phyloP scores from a whole-genome alignment of 345 rosid species.

The Toxicodendron radicans region DNA sequence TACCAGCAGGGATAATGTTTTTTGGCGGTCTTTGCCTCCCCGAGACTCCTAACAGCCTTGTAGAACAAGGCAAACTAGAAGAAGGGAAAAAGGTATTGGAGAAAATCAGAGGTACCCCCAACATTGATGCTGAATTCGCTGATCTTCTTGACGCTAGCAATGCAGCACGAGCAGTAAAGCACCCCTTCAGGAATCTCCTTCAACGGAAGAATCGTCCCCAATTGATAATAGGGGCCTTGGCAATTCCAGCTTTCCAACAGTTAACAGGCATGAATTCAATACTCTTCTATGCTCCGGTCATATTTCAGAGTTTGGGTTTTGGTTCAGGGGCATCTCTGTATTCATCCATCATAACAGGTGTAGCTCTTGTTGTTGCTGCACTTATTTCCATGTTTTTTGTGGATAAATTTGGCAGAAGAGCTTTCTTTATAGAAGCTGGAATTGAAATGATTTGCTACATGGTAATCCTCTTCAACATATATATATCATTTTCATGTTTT shows the following conservation, averaged over 20 bases:
- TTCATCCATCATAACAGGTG: slow-evolving; percentile 59
- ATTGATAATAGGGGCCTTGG: slow-evolving; percentile 66
- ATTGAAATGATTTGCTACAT: slow-evolving; percentile 66
- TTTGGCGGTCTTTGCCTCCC: slow-evolving; percentile 66
- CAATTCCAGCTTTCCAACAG: slow-evolving; percentile 79
- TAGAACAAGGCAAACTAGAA: slow-evolving; percentile 73
- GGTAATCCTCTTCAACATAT: slow-evolving; percentile 30
- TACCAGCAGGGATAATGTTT: slow-evolving; percentile 73
- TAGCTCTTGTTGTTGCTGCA: slow-evolving; percentile 55
- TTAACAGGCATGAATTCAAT: slow-evolving; percentile 85
- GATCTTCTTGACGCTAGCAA: slow-evolving; percentile 80
- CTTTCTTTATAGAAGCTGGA: slow-evolving; percentile 81
- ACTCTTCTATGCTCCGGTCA: slow-evolving; percentile 81
- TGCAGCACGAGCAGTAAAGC: slow-evolving; percentile 57
- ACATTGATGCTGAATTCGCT: slow-evolving; percentile 64
- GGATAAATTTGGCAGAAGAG: slow-evolving; percentile 72
- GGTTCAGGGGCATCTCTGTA: slow-evolving; percentile 66
- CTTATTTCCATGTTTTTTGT: slow-evolving; percentile 69
- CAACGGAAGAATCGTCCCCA: slow-evolving; percentile 66
- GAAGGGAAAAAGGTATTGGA: slow-evolving; percentile 58
- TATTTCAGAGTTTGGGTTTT: slow-evolving; percentile 83
- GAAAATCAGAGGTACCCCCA: slow-evolving; percentile 67
- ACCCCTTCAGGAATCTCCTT: slow-evolving; percentile 73
- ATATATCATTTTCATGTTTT: no score
- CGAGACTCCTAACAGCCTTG: slow-evolving; percentile 80